Base-by-base conservation (phyloP, 768 basidiomycete genomes). In the Tulasnella sp. region DNA sequence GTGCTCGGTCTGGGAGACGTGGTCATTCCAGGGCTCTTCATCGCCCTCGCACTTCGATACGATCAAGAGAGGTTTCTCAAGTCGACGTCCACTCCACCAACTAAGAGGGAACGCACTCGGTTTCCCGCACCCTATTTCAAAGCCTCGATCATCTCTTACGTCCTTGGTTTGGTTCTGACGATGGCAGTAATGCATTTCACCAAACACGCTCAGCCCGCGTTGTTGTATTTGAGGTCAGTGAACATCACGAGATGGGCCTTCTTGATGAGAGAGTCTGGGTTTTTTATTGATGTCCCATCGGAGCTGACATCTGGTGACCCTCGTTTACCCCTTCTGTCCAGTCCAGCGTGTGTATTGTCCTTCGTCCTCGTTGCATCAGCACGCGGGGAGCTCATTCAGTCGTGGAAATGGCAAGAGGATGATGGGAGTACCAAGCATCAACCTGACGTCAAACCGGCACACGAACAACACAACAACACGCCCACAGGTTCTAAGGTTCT, bases 1-100 rank as follows among this genome's bases (percentile, higher is more conserved):
- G 85, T 97, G 83, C 83, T 98, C 29, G 94, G 94, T 1, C 75
- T 98, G 1, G 93, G 93, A 24, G 93, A 96, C 68, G 81, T 94
- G 43, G 81, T 83, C 24, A 70, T 82, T 44, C 81, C 81, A 0
- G 78, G 79, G 22, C 74, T 75, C 27, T 87, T 97, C 70, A 74
- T 96, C 52, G 84, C 89, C 17, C 78, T 92, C 12, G 90, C 85
- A 2, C 77, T 97, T 44, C 86, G 94, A 38, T 92, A 86, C 70
- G 94, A 97, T 73, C 71, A 79, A 54, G 72, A 79, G 63, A 77
- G 75, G 49, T 75, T 71, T 57, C 66, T 64, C 50, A 11, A 64
- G n/a, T 63, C 60, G 41, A 55, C 65, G 22, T 85, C 82, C 70
- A 59, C 65, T 1, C 87, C 83, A 70, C 82, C 84, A 0, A 93